Conservation (phyloP, 2,329 filamentous ascomycete genomes). For the Penicillium sp. region DNA sequence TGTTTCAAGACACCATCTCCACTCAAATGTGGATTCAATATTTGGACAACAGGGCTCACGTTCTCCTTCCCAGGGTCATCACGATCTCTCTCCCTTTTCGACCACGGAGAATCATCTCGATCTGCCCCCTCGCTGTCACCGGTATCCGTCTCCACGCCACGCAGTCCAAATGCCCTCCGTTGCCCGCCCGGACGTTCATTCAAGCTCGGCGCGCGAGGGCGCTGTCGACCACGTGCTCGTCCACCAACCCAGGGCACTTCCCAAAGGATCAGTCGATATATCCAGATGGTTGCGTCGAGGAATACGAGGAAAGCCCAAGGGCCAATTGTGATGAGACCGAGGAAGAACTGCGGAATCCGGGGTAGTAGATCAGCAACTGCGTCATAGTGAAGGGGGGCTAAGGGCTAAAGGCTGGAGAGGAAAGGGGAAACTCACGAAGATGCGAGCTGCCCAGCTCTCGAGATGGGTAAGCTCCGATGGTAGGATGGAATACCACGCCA, state of each 20-base stretch:
- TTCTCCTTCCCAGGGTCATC: constrained; percentile 14
- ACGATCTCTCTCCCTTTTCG: not conserved
- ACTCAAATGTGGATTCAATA: constrained; percentile 2
- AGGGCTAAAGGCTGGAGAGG: not conserved
- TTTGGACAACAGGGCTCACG: constrained; percentile 6
- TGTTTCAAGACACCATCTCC: constrained; percentile 16
- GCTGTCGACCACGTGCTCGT: constrained; percentile 57
- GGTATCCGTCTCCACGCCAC: constrained; percentile 20
- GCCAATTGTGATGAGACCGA: constrained; percentile 60
- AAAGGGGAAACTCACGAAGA: constrained; percentile 57
- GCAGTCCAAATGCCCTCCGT: constrained; percentile 32
- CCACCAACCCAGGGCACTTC: constrained; percentile 62
- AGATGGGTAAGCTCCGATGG: constrained; percentile 57
- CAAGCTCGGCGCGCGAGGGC: constrained; percentile 63
- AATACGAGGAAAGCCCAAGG: constrained; percentile 63
- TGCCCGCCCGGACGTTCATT: constrained; percentile 57
- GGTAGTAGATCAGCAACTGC: constrained; percentile 3
- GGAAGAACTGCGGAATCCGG: constrained; percentile 51
- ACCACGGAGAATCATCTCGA: not conserved
- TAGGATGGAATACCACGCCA: constrained; percentile 67
- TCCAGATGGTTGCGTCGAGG: constrained; percentile 64
- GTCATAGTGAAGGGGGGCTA: not conserved
- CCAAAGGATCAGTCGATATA: constrained; percentile 58
- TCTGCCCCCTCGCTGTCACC: constrained; percentile 13
- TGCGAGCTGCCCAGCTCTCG: constrained; percentile 62